These are phyloP conservation scores for Nissolia schottii DNA, from an alignment of 306 rosid genomes.

Conservation along the genomic window DNA sequence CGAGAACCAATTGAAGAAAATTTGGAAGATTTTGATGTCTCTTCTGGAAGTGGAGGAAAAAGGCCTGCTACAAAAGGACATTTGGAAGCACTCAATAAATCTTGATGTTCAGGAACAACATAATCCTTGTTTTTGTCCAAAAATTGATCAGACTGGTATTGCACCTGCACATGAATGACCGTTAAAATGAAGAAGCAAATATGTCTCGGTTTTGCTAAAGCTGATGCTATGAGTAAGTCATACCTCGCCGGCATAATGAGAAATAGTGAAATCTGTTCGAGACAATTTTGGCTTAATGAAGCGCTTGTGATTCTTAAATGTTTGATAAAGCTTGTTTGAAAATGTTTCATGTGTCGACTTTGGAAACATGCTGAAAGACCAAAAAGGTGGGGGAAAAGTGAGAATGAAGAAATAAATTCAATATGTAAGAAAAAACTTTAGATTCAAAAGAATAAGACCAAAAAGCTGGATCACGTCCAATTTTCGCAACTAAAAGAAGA, in stretches of 20 bases:
- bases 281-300: conserved; percentile 95
- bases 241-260: conserved; percentile 99
- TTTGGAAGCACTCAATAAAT: conserved; percentile 77
- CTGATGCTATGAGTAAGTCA: conserved; percentile 9
- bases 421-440: conserved; percentile 6
- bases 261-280: conserved; percentile 82
- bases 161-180: conserved; percentile 59
- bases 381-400: conserved; percentile 9
- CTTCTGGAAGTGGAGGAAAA: conserved; percentile 94
- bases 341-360: conserved; percentile 99
- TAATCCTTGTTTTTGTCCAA: conserved; percentile 99
- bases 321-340: conserved; percentile 96
- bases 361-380: conserved; percentile 94
- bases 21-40: conserved; percentile 86
- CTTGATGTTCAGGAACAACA: conserved; percentile 97
- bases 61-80: conserved; percentile 95
- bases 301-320: conserved; percentile 89
- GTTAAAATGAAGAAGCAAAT: conserved; percentile 20
- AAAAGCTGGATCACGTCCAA: conserved; percentile 16
- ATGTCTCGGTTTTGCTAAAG: conserved; percentile 20
- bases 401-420: conserved; percentile 22
- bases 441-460: not conserved
- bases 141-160: conserved; percentile 87
- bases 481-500: conserved; percentile 10
- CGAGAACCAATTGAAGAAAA: conserved; percentile 98